Evolutionary conservation across 164 flowering plant species (phyloP), one percentile per base, ranked within the genome.

Genomic region (Magnolia kwangsiensis): DNA sequence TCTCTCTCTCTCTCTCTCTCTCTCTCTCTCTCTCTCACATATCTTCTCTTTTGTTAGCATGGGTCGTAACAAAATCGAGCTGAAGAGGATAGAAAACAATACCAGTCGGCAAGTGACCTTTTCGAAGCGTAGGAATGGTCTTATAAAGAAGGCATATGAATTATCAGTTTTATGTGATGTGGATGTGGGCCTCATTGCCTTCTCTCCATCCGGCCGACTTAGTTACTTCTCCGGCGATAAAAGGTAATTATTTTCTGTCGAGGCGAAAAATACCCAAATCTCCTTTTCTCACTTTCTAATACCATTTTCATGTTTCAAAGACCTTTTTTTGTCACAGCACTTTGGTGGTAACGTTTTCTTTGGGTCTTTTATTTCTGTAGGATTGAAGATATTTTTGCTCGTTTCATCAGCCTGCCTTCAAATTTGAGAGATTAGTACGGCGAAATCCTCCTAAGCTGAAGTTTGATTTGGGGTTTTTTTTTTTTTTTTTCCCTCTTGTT

Each of bases 121-220:
- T 76, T 90, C 95, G 8, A 91, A 90, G 80, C 87, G 95, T 18
- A 84, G 93, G 74, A 91, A 91, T 87, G 95, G 95, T 50, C 90
- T 91, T 82, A 88, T 89, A 63, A 91, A 91, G 80, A 91, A 91
- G 29, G 95, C 95, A 8, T 89, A 91, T 65, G 95, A 91, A 76
- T 86, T 91, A 29, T 86, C 91, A 6, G 79, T 91, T 75, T 89
- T 91, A 0, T 91, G 93, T 31, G 93, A 89, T 72, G 88, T 90
- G 27, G 95, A 90, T 74, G 85, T 91, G 49, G 93, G 91, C 29
- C 92, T 91, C 27, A 84, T 91, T 76, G 88, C 88, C 90, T 90
- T 90, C 80, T 88, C 92, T 63, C 91, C 92, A n/a, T 91, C 95
- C 59, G 87, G 84, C 10, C 87, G 90, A 1, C 87, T 88, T 23